A percentile compares a stretch with the other conserved stretches of the same genome.
Evolutionary conservation across 2,329 filamentous ascomycete species (phyloP).

Genomic region (Trematosphaeria pertusa): DNA sequence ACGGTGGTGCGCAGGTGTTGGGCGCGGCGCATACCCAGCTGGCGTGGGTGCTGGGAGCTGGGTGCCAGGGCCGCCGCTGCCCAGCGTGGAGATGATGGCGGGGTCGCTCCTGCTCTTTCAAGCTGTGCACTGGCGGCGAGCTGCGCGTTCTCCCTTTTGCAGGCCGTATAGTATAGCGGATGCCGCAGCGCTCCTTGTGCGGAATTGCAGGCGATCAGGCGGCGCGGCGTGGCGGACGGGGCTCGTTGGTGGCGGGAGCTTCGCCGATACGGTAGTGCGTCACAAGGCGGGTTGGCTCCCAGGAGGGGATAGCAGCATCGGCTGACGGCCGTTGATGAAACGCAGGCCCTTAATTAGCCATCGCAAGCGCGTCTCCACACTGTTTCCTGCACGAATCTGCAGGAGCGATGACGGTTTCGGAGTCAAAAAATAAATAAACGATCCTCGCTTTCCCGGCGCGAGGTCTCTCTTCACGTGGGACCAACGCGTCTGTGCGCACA

Average conservation of each 20-base stretch:
- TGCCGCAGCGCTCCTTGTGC: background rate
- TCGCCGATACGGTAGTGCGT: constrained; percentile 33
- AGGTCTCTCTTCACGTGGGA: constrained; percentile 1
- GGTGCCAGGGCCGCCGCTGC: constrained; percentile 6
- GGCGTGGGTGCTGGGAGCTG: constrained; percentile 13
- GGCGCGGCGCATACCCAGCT: constrained; percentile 33
- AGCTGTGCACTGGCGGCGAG: background rate
- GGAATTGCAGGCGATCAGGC: constrained; percentile 9
- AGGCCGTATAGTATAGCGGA: background rate
- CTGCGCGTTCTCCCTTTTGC: background rate
- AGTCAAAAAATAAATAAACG: constrained; percentile 1
- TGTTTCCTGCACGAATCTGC: background rate
- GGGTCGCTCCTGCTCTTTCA: constrained; percentile 26
- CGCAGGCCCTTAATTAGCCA: constrained; percentile 8
- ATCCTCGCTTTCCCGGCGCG: background rate
- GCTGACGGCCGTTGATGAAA: constrained; percentile 10
- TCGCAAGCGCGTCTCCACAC: background rate
- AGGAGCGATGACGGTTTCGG: background rate
- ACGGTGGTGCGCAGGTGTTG: constrained; percentile 20
- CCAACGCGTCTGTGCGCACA: constrained; percentile 2
- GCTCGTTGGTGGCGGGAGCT: constrained; percentile 37
- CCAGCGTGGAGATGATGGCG: constrained; percentile 14
- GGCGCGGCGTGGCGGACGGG: constrained; percentile 24
- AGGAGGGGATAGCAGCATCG: constrained; percentile 5
- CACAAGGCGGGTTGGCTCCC: constrained; percentile 12